Evolutionary conservation across 2,329 filamentous ascomycete species (phyloP).

Genomic region (Fusarium poae): DNA sequence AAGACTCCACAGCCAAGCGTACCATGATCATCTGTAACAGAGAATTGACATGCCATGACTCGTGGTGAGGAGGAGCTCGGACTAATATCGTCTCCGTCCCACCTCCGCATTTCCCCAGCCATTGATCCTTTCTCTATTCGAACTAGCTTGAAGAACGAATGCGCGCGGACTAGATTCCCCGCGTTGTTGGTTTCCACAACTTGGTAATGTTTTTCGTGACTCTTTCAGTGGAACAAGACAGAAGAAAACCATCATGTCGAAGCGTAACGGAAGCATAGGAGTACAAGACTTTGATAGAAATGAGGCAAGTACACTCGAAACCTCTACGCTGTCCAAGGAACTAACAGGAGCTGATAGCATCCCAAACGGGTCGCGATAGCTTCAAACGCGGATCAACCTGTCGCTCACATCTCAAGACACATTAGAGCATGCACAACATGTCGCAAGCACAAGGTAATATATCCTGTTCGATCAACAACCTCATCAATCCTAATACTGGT

Average conservation of each 20-base stretch:
- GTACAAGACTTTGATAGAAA: background rate
- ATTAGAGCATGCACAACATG: slow-evolving; percentile 59
- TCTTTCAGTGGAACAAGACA: background rate
- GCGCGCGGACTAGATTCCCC: slow-evolving; percentile 24
- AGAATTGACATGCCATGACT: background rate
- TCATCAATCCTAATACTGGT: rapidly evolving
- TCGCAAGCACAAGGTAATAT: slow-evolving; percentile 53
- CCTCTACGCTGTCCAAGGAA: rapidly evolving
- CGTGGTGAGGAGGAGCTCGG: slow-evolving; percentile 3
- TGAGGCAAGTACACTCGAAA: background rate
- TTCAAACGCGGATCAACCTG: slow-evolving; percentile 60
- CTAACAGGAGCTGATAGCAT: slow-evolving; percentile 15
- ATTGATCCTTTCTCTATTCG: background rate
- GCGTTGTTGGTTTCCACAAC: slow-evolving; percentile 11
- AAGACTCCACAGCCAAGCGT: background rate
- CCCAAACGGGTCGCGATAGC: slow-evolving; percentile 53
- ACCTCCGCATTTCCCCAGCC: slow-evolving; percentile 21
- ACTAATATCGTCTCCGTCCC: slow-evolving; percentile 8
- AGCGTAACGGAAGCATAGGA: slow-evolving; percentile 12
- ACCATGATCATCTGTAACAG: background rate
- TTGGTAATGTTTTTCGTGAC: slow-evolving; percentile 1
- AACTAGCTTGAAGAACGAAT: background rate
- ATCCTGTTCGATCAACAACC: too few relatives aligned
- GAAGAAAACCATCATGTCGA: slow-evolving; percentile 13
- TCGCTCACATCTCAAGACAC: slow-evolving; percentile 55